Conservation (phyloP, 2,329 filamentous ascomycete species). For the Parasarocladium wereldwijsianum region DNA sequence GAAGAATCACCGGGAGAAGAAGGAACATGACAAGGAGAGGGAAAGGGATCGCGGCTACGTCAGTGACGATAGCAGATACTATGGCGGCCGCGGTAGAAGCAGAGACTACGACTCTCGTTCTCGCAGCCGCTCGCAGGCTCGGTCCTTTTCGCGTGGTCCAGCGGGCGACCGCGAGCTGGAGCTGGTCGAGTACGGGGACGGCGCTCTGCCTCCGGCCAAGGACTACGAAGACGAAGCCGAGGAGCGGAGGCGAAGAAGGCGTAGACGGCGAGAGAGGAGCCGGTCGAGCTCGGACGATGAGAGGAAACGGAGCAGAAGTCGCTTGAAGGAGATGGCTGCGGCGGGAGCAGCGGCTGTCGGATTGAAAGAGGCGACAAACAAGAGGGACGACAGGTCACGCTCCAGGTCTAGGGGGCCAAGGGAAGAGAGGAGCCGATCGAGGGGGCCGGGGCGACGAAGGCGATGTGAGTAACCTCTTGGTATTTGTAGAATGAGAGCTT, state of each 20-base stretch:
- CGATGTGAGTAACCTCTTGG: conserved; percentile 14
- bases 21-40: conserved; percentile 27
- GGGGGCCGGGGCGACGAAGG: too few species aligned
- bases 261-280: conserved; percentile 22
- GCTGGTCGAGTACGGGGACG: conserved; percentile 51
- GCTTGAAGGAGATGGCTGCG: conserved; percentile 38
- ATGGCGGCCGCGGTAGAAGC: conserved; percentile 11
- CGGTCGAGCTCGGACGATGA: conserved; percentile 18
- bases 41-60: conserved; percentile 8
- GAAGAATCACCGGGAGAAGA: conserved; percentile 46
- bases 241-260: conserved; percentile 23
- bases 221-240: conserved; percentile 35
- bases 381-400: conserved; percentile 24
- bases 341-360: conserved; percentile 48
- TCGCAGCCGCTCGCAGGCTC: conserved; percentile 31
- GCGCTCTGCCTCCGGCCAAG: conserved; percentile 29
- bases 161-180: conserved; percentile 52
- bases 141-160: conserved; percentile 33
- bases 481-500: too few species aligned
- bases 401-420: too few species aligned
- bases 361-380: conserved; percentile 43
- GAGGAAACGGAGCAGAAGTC: conserved; percentile 37
- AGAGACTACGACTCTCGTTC: conserved; percentile 1
- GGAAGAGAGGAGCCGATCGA: conserved; percentile 17
- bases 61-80: conserved; percentile 20